Evolutionary conservation across 768 basidiomycete species (phyloP), one percentile per base, ranked within the genome.

Genomic region (Boletus vermiculosoides): DNA sequence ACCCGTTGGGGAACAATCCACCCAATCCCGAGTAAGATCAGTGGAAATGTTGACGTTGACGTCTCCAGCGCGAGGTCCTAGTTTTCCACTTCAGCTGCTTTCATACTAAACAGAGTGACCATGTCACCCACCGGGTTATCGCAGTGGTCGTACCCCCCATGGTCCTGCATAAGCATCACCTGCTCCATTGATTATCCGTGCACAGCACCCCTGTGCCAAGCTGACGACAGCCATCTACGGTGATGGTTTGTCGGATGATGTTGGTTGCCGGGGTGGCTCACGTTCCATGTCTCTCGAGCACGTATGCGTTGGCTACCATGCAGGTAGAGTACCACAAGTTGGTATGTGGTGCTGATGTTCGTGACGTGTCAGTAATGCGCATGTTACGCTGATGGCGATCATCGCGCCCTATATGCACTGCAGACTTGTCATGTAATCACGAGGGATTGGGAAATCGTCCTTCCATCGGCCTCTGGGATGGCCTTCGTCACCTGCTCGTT

Each of bases 261-360:
- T 55, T 37, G 42, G 42, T 33, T 45, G 15, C 37, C 1, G 2
- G 36, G 25, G 51, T 63, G 56, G 56, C 56, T 58, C 60, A 62
- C 50, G 42, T 50, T 57, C 1, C 39, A 31, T 54, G 20, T 28
- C 50, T 4, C 6, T 45, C 33, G 41, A 56, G 45, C 23, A 34
- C 16, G 39, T 16, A 16, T 40, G 34, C 20, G 41, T 34, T 33
- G 30, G 39, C 9, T 12, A 28, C n/a, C 15, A 11, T 33, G 18
- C 20, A 23, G 18, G n/a, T 31, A 18, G 30, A 20, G 12, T 22
- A 16, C 13, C n/a, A 33, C 30, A n/a, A 13, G 31, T 10, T 22
- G 46, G 37, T 7, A 25, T 10, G 13, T 18, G 25, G 12, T 5
- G 5, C n/a, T 45, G 13, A 30, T 11, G 13, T 34, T 47, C 28